Conservation (phyloP, 805 yeast species). For the Maudiozyma bulderi region DNA sequence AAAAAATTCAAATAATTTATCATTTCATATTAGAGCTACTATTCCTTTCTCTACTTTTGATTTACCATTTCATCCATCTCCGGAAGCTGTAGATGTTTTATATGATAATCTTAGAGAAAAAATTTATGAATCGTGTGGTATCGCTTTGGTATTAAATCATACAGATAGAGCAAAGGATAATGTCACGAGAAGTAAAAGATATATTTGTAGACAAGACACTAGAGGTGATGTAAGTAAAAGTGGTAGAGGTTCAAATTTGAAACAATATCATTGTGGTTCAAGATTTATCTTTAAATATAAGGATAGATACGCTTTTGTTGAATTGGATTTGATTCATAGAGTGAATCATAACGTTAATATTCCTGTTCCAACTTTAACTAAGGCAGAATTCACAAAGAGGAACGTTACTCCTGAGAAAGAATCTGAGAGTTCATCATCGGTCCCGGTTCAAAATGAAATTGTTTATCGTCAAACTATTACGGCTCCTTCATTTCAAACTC, state of each 20-base stretch:
- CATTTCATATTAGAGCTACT: neutral
- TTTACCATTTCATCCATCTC: neutral
- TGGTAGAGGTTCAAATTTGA: neutral
- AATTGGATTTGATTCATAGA: neutral
- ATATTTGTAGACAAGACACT: neutral
- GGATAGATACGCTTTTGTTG: constrained; percentile 1
- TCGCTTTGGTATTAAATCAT: neutral
- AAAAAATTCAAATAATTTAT: neutral
- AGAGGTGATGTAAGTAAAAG: neutral
- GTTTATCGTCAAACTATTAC: too few relatives aligned
- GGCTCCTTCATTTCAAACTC: too few relatives aligned
- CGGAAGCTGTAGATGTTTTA: neutral
- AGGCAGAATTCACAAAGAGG: neutral
- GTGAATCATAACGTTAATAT: neutral
- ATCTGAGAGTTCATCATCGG: too few relatives aligned
- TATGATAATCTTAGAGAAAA: neutral
- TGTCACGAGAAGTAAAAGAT: neutral
- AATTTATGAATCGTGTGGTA: neutral
- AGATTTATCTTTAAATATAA: neutral
- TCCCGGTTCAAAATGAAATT: too few relatives aligned
- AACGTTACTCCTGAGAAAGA: too few relatives aligned
- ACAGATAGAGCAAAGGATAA: constrained; percentile 1
- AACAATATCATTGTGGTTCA: neutral
- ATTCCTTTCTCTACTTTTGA: neutral
- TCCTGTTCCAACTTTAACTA: neutral